These are phyloP conservation scores for Coriolopsis trogii DNA, from an alignment of 1,284 basidiomycete genomes.

Conservation along the genomic window DNA sequence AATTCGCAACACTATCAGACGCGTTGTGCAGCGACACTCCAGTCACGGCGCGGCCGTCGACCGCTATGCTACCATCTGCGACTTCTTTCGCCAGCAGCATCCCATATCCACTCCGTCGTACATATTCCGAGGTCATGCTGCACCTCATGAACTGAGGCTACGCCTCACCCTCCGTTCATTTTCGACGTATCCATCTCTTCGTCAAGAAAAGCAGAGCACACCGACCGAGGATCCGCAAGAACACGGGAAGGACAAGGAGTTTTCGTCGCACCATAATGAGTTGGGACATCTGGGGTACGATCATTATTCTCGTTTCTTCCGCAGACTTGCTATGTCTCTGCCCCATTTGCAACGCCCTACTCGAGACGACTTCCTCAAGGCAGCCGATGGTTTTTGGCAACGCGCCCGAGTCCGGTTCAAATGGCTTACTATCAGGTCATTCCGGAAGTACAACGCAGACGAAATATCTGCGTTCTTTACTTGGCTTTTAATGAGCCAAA, in stretches of 20 bases:
- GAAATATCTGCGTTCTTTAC: conserved; percentile 97
- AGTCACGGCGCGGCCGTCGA: conserved; percentile 42
- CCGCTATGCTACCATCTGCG: conserved; percentile 52
- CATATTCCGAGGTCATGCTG: too few species aligned
- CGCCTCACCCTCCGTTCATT: conserved; percentile 8
- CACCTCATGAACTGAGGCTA: too few species aligned
- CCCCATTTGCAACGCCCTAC: conserved; percentile 84
- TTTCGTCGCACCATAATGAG: conserved; percentile 2
- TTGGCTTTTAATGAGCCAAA: conserved; percentile 94
- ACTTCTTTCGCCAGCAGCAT: conserved; percentile 49
- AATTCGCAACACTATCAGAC: conserved; percentile 9
- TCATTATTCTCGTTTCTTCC: conserved; percentile 82
- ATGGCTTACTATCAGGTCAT: conserved; percentile 97
- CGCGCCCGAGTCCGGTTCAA: conserved; percentile 92
- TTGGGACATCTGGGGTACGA: conserved; percentile 48
- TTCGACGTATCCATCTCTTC: conserved; percentile 1
- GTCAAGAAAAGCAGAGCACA: neutral
- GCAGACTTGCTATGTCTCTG: conserved; percentile 70
- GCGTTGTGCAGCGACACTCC: conserved; percentile 33
- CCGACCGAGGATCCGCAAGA: neutral
- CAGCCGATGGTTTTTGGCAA: conserved; percentile 90
- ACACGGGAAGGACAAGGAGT: conserved; percentile 2
- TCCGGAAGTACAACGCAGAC: conserved; percentile 94
- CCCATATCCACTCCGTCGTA: conserved; percentile 4
- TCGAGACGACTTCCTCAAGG: conserved; percentile 85